A percentile compares a stretch with the other conserved stretches of the same genome.
These are phyloP conservation scores for Phytophthora meadii DNA, from an alignment of 352 stramenopile genomes.

Conservation along the genomic window DNA sequence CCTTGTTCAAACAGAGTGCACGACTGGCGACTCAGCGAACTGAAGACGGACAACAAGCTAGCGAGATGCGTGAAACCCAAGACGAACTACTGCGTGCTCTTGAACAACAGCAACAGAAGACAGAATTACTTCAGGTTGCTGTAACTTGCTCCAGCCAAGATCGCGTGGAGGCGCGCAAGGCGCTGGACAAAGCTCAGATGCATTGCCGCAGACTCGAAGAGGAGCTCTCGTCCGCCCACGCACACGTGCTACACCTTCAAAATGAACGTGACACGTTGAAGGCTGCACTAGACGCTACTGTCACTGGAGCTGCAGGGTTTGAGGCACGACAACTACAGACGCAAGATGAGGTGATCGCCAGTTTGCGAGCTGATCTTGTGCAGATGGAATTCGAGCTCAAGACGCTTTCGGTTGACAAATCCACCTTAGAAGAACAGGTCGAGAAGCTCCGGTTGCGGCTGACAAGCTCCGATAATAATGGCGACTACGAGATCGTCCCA, in stretches of 20 bases:
- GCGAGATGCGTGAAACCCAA: slow-evolving; percentile 42
- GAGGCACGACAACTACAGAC: slow-evolving; percentile 44
- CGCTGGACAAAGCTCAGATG: slow-evolving; percentile 56
- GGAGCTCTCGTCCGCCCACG: slow-evolving; percentile 46
- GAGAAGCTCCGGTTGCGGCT: slow-evolving; percentile 42
- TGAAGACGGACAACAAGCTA: slow-evolving; percentile 30
- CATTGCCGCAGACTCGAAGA: slow-evolving; percentile 62
- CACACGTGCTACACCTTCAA: slow-evolving; percentile 54
- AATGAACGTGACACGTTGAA: slow-evolving; percentile 50
- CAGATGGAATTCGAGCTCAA: slow-evolving; percentile 77
- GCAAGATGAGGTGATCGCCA: slow-evolving; percentile 62
- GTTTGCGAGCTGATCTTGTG: slow-evolving; percentile 60
- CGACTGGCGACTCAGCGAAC: slow-evolving; percentile 27
- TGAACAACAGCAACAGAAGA: slow-evolving; percentile 47
- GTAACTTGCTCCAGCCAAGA: slow-evolving; percentile 33
- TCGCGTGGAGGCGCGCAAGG: slow-evolving; percentile 38
- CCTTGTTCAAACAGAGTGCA: slow-evolving; percentile 48
- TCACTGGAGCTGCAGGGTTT: slow-evolving; percentile 20
- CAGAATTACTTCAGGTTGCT: slow-evolving; percentile 40
- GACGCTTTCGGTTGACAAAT: slow-evolving; percentile 55
- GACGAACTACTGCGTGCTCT: slow-evolving; percentile 62
- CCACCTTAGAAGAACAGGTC: slow-evolving; percentile 40
- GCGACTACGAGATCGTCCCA: slow-evolving; percentile 54
- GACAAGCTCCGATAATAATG: slow-evolving; percentile 17
- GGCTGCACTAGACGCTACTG: slow-evolving; percentile 39